phyloP scores from a whole-genome alignment of 2,329 filamentous ascomycete species.

The Ceratocystis huliohia region DNA sequence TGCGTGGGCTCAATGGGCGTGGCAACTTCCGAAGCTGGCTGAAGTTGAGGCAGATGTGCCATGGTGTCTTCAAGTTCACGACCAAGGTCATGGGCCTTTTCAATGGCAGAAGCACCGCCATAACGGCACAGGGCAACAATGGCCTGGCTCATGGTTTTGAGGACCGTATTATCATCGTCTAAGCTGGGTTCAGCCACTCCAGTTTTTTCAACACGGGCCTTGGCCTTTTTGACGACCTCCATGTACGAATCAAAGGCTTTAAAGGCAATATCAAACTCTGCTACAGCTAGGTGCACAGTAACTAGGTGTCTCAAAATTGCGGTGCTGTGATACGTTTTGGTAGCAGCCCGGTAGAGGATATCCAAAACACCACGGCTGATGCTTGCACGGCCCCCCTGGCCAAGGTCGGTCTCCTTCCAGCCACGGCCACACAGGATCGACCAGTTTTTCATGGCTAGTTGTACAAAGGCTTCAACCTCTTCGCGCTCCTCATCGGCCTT shows the following conservation, averaged over 20 bases:
- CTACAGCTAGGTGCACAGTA: constrained; percentile 70
- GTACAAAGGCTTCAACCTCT: constrained; percentile 72
- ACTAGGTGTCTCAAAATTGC: constrained; percentile 77
- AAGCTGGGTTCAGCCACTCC: constrained; percentile 57
- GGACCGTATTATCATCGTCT: constrained; percentile 63
- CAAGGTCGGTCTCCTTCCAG: constrained; percentile 72
- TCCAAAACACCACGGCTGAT: constrained; percentile 69
- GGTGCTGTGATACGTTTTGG: constrained; percentile 91
- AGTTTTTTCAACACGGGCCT: constrained; percentile 69
- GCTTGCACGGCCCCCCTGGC: constrained; percentile 63
- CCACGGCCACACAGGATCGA: constrained; percentile 61
- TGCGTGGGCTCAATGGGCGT: constrained; percentile 27
- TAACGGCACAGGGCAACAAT: constrained; percentile 73
- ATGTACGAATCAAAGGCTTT: constrained; percentile 87
- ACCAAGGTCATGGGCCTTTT: constrained; percentile 63
- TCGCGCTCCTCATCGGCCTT: constrained; percentile 65
- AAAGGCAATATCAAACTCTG: constrained; percentile 84
- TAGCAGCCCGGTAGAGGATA: constrained; percentile 78
- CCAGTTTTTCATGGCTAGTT: constrained; percentile 77
- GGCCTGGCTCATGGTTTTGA: constrained; percentile 68
- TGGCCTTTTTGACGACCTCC: constrained; percentile 73
- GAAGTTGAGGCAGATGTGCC: constrained; percentile 40
- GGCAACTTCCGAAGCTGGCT: constrained; percentile 20
- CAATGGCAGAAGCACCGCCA: constrained; percentile 58
- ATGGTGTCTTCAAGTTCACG: constrained; percentile 64